These are phyloP conservation scores for Geotrichum reessii DNA, from an alignment of 1,139 yeast species.

Conservation along the genomic window DNA sequence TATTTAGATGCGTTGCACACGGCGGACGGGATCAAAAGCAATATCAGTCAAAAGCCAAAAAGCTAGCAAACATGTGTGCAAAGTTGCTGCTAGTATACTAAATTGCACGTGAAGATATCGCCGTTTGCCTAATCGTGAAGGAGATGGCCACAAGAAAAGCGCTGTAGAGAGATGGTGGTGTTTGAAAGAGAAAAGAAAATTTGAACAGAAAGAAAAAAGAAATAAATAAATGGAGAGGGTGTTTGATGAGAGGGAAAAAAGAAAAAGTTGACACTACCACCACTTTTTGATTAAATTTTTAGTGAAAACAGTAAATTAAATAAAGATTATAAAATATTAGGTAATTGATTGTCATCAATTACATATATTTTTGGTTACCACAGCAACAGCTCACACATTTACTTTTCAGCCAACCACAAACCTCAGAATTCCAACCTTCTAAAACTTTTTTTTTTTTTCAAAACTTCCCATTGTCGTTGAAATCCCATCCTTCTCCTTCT, in stretches of 20 bases:
- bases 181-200: constrained; percentile 7
- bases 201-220: background rate
- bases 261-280: constrained; percentile 13
- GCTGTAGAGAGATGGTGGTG: constrained; percentile 6
- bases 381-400: background rate
- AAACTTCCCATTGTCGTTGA: background rate
- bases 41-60: constrained; percentile 21
- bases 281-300: background rate
- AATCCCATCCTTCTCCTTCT: background rate
- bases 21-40: background rate
- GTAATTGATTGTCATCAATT: background rate
- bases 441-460: background rate
- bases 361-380: background rate
- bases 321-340: background rate
- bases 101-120: constrained; percentile 5
- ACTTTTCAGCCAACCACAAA: constrained; percentile 12
- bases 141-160: constrained; percentile 5
- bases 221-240: background rate
- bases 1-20: background rate
- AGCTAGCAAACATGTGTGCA: constrained; percentile 17
- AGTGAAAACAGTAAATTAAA: background rate
- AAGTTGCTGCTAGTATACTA: constrained; percentile 20
- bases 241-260: background rate
- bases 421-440: constrained; percentile 6
- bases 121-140: background rate